Evolutionary conservation across 495 filamentous ascomycete genomes (phyloP).

Genomic region (Aspergillus incahuasiensis): DNA sequence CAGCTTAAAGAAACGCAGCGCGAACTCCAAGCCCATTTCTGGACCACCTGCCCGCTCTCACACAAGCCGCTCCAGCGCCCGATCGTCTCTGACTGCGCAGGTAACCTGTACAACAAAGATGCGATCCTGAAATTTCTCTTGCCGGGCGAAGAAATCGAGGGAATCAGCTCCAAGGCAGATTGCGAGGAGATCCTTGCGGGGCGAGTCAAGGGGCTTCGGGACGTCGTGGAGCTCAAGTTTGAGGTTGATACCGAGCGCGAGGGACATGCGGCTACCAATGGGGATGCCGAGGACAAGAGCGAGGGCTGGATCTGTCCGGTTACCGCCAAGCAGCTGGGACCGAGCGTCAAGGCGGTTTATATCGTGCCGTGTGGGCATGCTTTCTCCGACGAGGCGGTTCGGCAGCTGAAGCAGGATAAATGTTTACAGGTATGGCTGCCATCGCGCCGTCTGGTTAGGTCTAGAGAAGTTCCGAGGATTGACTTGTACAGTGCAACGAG

Average conservation of each 20-base stretch:
- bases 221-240: constrained; percentile 87
- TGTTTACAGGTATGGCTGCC: constrained; percentile 53
- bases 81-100: constrained; percentile 78
- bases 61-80: constrained; percentile 66
- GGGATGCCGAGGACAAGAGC: constrained; percentile 44
- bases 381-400: constrained; percentile 79
- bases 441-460: not conserved
- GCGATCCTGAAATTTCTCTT: constrained; percentile 78
- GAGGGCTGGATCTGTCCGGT: constrained; percentile 78
- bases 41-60: constrained; percentile 82
- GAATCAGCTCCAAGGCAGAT: constrained; percentile 50
- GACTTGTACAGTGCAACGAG: constrained; percentile 72
- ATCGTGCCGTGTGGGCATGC: constrained; percentile 94
- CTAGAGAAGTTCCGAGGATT: no score
- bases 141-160: constrained; percentile 52
- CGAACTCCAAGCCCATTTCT: constrained; percentile 78
- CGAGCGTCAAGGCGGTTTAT: constrained; percentile 76
- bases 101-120: constrained; percentile 93
- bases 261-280: constrained; percentile 31
- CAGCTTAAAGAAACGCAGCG: constrained; percentile 84
- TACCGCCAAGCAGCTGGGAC: constrained; percentile 79
- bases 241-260: constrained; percentile 47
- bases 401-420: constrained; percentile 62
- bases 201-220: constrained; percentile 73
- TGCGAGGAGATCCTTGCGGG: constrained; percentile 64